These are phyloP conservation scores for Metschnikowia rubicola DNA, from an alignment of 805 yeast genomes.

Conservation along the genomic window DNA sequence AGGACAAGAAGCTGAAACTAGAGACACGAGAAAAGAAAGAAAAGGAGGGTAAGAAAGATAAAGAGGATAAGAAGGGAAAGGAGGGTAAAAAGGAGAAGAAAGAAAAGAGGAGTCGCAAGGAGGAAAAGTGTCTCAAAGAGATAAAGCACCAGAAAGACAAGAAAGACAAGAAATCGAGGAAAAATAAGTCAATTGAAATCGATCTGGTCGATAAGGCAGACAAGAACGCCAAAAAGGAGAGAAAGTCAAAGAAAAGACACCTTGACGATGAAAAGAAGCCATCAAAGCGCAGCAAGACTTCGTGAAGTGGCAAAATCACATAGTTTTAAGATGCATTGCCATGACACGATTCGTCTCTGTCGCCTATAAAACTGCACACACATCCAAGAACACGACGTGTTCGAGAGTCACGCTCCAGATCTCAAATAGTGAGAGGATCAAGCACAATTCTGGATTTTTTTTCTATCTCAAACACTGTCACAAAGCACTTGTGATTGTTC, in stretches of 20 bases:
- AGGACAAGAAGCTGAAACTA: constrained; percentile 10
- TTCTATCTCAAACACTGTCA: too few species aligned
- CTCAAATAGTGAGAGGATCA: too few species aligned
- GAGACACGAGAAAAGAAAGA: neutral
- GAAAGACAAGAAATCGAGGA: neutral
- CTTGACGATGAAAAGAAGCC: constrained; percentile 19
- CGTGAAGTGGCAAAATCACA: neutral
- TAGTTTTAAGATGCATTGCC: neutral
- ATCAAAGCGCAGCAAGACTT: constrained; percentile 14
- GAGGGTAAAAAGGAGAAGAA: constrained; percentile 6
- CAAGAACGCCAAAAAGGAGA: neutral
- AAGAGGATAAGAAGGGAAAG: constrained; percentile 1
- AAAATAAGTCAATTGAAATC: neutral
- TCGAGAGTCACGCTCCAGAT: too few species aligned
- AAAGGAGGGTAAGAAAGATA: constrained; percentile 10
- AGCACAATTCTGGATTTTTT: too few species aligned
- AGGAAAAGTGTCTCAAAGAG: constrained; percentile 6
- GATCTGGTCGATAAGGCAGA: neutral
- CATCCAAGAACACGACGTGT: too few species aligned
- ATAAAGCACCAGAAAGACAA: neutral
- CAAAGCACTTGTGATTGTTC: too few species aligned
- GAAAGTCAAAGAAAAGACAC: constrained; percentile 15
- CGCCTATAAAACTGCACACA: too few species aligned
- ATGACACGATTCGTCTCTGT: too few species aligned
- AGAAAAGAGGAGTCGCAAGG: neutral